Percentiles rank a stretch among this genome's conserved stretches.
These are phyloP conservation scores for Aspergillus oerlinghausenensis DNA, from an alignment of 2,329 filamentous ascomycete genomes.

Conservation along the genomic window DNA sequence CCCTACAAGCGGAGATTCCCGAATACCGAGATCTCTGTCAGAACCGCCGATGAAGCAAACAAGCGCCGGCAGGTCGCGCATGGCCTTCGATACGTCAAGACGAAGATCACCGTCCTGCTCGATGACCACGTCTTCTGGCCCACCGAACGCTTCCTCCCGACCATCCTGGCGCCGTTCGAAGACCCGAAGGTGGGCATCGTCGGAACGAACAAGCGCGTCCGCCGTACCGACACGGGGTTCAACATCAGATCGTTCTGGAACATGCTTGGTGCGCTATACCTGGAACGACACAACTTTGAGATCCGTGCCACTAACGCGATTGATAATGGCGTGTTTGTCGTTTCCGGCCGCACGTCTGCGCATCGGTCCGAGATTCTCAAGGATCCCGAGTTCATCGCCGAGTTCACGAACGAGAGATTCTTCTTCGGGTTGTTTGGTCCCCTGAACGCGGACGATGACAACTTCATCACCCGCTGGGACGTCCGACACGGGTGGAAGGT, in stretches of 20 bases:
- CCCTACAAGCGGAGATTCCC: slow-evolving; percentile 1
- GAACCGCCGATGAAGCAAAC: slow-evolving; percentile 33
- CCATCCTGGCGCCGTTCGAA: slow-evolving; percentile 43
- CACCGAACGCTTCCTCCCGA: slow-evolving; percentile 34
- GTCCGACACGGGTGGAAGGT: slow-evolving; percentile 50
- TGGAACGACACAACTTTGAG: slow-evolving; percentile 61
- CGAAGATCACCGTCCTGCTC: slow-evolving; percentile 43
- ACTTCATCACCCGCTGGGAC: slow-evolving; percentile 55
- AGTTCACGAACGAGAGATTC: slow-evolving; percentile 50
- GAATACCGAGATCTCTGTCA: slow-evolving; percentile 21
- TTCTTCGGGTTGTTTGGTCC: slow-evolving; percentile 43
- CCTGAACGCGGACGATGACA: slow-evolving; percentile 57
- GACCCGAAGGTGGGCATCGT: slow-evolving; percentile 50
- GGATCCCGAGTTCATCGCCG: slow-evolving; percentile 37
- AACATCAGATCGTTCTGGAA: slow-evolving; percentile 41
- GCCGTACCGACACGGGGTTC: slow-evolving; percentile 28
- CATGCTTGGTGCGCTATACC: slow-evolving; percentile 55
- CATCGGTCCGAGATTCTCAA: slow-evolving; percentile 50
- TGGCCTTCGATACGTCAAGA: slow-evolving; percentile 37
- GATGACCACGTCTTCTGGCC: slow-evolving; percentile 56
- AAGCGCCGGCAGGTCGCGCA: slow-evolving; percentile 48
- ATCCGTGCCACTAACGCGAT: slow-evolving; percentile 52
- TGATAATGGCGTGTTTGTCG: slow-evolving; percentile 56
- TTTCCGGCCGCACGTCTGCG: slow-evolving; percentile 53
- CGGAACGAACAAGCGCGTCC: slow-evolving; percentile 53